Percentiles rank a stretch among this genome's conserved stretches.
These are phyloP conservation scores for Ogataea pignaliae DNA, from an alignment of 805 yeast genomes.

Conservation along the genomic window DNA sequence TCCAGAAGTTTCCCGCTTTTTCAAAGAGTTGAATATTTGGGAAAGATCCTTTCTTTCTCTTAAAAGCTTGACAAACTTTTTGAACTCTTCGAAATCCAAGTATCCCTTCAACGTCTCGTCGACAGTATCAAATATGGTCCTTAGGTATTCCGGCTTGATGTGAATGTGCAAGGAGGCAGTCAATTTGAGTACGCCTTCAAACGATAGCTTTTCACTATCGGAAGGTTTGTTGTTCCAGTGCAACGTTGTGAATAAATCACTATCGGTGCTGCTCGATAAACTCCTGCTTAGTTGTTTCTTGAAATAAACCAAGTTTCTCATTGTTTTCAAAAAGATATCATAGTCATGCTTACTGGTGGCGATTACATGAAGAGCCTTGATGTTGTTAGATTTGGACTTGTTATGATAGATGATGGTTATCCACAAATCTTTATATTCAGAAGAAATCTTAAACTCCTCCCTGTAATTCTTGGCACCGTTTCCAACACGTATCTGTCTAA, in stretches of 20 bases:
- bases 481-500: conserved; percentile 56
- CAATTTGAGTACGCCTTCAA: conserved; percentile 63
- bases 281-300: conserved; percentile 61
- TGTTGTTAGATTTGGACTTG: conserved; percentile 50
- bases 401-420: conserved; percentile 70
- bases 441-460: conserved; percentile 74
- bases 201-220: conserved; percentile 38
- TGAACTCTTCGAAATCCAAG: conserved; percentile 69
- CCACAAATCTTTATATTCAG: conserved; percentile 68
- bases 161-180: conserved; percentile 69
- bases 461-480: conserved; percentile 78
- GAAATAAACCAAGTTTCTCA: conserved; percentile 50
- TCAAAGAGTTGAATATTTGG: conserved; percentile 32
- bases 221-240: conserved; percentile 55
- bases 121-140: conserved; percentile 47
- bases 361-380: conserved; percentile 76
- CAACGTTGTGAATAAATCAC: conserved; percentile 40
- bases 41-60: conserved; percentile 62
- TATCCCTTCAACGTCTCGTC: conserved; percentile 46
- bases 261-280: conserved; percentile 44
- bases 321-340: conserved; percentile 49
- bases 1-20: conserved; percentile 6
- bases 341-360: conserved; percentile 51
- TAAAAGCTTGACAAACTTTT: conserved; percentile 62
- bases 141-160: conserved; percentile 51